These are phyloP conservation scores for Tulasnella calospora DNA, from an alignment of 768 basidiomycete genomes.

Conservation along the genomic window DNA sequence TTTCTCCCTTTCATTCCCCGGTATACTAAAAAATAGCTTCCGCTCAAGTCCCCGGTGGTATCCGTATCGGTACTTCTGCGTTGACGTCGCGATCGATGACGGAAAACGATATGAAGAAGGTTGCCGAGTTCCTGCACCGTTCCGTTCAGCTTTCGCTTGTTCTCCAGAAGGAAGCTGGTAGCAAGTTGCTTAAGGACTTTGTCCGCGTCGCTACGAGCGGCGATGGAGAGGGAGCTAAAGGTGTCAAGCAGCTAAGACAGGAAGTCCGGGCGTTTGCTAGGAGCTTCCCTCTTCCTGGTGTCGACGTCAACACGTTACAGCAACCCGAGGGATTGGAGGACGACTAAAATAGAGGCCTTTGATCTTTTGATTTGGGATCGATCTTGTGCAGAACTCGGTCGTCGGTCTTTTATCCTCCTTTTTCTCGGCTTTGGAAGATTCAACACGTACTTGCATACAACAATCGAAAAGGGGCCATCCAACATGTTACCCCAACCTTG, in stretches of 20 bases:
- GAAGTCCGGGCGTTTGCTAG: constrained; percentile 81
- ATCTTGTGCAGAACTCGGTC: background rate
- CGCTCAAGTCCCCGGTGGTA: constrained; percentile 93
- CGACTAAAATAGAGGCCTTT: background rate
- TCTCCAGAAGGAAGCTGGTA: constrained; percentile 91
- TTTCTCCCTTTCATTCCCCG: background rate
- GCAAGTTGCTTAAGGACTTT: constrained; percentile 95
- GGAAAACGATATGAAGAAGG: constrained; percentile 78
- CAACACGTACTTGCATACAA: background rate
- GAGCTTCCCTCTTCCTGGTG: constrained; percentile 91
- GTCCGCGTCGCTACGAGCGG: constrained; percentile 68
- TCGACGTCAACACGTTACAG: constrained; percentile 46
- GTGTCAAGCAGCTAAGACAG: constrained; percentile 66
- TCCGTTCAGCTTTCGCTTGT: constrained; percentile 83
- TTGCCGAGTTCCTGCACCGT: constrained; percentile 89
- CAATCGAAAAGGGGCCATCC: constrained; percentile 3
- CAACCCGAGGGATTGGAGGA: constrained; percentile 32
- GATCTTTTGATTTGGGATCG: background rate
- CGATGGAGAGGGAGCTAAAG: constrained; percentile 60
- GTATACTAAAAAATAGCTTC: constrained; percentile 44
- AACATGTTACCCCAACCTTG: background rate
- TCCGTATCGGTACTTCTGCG: constrained; percentile 91
- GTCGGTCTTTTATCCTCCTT: background rate
- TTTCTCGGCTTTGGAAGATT: background rate
- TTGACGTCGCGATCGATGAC: constrained; percentile 92